Conservation (phyloP, 352 stramenopile genomes). For the Phytophthora ohioensis region DNA sequence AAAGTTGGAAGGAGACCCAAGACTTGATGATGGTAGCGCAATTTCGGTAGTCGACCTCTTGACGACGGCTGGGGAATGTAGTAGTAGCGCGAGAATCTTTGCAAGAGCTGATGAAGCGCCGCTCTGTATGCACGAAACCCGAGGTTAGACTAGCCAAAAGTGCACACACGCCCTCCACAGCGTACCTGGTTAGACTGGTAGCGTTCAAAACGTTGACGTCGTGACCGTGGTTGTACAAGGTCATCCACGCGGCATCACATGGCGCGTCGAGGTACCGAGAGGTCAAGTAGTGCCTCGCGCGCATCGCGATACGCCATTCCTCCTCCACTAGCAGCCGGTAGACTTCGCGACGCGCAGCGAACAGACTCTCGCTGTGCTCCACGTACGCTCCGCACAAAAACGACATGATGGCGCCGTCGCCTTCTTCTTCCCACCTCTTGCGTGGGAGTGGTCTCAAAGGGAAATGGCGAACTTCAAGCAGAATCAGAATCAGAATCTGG, state of each 20-base stretch:
- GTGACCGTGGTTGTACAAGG: not conserved
- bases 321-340: conserved; percentile 6
- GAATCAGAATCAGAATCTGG: too few relatives aligned
- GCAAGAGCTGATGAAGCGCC: not conserved
- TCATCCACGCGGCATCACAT: not conserved
- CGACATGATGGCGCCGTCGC: not conserved
- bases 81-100: not conserved
- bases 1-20: not conserved
- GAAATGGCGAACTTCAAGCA: conserved; percentile 1
- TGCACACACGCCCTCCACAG: not conserved
- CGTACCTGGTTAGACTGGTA: not conserved
- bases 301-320: conserved; percentile 11
- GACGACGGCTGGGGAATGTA: not conserved
- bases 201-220: not conserved
- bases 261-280: not conserved
- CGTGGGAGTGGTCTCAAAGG: not conserved
- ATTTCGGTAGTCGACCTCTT: not conserved
- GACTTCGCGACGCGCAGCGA: not conserved
- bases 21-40: conserved; percentile 4
- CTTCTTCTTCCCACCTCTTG: not conserved
- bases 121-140: not conserved
- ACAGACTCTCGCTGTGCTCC: not conserved
- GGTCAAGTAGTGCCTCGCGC: conserved; percentile 4
- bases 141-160: not conserved
- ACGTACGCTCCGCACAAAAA: not conserved